Base-by-base conservation (phyloP, 441 rosid genomes). In the Erodium texanum region DNA sequence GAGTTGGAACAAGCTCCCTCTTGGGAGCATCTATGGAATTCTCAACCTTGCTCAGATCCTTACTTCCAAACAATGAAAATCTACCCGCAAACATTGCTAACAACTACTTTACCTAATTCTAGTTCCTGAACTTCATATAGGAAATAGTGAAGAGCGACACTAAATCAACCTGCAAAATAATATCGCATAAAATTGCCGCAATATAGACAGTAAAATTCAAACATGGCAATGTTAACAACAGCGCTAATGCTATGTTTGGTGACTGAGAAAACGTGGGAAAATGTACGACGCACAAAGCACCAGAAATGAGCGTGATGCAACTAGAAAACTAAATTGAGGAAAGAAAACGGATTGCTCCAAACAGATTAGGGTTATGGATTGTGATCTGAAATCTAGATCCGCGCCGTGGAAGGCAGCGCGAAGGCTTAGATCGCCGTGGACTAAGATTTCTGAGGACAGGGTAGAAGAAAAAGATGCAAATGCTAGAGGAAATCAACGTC, bases 51-150 rank as follows among this genome's bases (percentile, higher is more conserved):
- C 65, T 69, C 15, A 80, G 77, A 68, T 79, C 75, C 20, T 85
- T 82, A 1, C 81, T 74, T 68, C 94, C 86, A 69, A 89, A 84
- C 52, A 84, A 66, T 2, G 83, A 83, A 70, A 88, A 82, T 72
- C 82, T 75, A 66, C 82, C 65, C 12, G 80, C 67, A 68, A 83
- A 71, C 94, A 86, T 88, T 64, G 72, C 68, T 68, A 71, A 61
- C 70, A 19, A 56, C 62, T 56, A 56, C 19, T 9, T 56, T 56
- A 14, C 62, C 24, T 20, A 56, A 54, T 54, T 54, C 61, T 54
- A 54, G 54, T 48, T 15, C 3, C 5, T 48, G 18, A 2, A 48
- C 54, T 48, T 14, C 6, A 48, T 48, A 45, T 16, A 45, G 52
- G 2, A 11, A 15, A 45, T 45, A 2, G 54, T 52, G 20, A 18